Evolutionary conservation across 148 eudicot genomes (phyloP).

Genomic region (Drosera capensis): DNA sequence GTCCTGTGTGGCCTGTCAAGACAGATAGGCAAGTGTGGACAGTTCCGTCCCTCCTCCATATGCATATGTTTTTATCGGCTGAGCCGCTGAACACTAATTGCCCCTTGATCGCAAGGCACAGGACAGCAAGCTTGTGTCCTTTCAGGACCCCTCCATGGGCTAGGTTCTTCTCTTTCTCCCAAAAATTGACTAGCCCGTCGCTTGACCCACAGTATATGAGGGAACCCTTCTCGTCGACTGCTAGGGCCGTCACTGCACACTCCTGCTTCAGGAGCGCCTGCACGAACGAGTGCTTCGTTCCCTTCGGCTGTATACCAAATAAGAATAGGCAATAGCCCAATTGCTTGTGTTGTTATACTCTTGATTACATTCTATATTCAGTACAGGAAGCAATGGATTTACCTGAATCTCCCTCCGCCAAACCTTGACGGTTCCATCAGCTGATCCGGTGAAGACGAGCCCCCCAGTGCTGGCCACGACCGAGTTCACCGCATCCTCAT

Average conservation of each 20-base stretch:
- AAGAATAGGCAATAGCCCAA: no score
- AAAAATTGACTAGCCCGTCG: slow-evolving; percentile 44
- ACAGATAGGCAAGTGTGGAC: slow-evolving; percentile 36
- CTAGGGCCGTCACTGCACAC: slow-evolving; percentile 56
- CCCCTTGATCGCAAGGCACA: slow-evolving; percentile 36
- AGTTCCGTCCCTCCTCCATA: slow-evolving; percentile 46
- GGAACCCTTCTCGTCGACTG: slow-evolving; percentile 26
- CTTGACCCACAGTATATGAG: slow-evolving; percentile 49
- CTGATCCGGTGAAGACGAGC: slow-evolving; percentile 47
- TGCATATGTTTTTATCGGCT: slow-evolving; percentile 58
- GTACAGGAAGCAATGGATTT: not conserved
- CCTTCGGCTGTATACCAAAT: slow-evolving; percentile 14
- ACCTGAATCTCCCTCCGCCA: slow-evolving; percentile 36
- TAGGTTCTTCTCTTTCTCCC: slow-evolving; percentile 37
- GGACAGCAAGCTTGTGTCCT: slow-evolving; percentile 58
- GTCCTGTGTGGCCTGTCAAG: slow-evolving; percentile 46
- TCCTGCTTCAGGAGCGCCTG: slow-evolving; percentile 46
- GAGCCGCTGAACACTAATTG: slow-evolving; percentile 55
- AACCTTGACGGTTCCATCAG: slow-evolving; percentile 60
- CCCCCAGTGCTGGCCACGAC: slow-evolving; percentile 29
- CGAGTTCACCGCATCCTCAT: slow-evolving; percentile 52
- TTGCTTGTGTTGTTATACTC: no score
- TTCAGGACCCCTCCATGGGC: slow-evolving; percentile 45
- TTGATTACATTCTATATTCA: no score
- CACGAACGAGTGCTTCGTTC: slow-evolving; percentile 18